Evolutionary conservation across 2,329 filamentous ascomycete genomes (phyloP).

Genomic region (Sarocladiaceae sp.): DNA sequence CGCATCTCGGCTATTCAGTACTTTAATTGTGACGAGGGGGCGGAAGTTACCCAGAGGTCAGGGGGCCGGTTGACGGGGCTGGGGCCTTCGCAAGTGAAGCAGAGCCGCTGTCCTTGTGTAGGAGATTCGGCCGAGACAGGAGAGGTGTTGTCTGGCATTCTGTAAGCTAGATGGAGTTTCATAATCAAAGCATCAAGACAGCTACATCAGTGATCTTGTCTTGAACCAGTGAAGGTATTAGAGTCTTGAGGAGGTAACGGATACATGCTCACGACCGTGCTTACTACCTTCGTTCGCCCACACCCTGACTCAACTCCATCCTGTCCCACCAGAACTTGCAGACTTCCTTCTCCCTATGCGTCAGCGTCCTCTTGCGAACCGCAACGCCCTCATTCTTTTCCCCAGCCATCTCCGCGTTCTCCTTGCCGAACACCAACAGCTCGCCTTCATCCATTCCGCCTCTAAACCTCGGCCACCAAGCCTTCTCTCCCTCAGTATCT

Average conservation of each 20-base stretch:
- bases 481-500: constrained; percentile 27
- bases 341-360: constrained; percentile 37
- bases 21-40: too few relatives aligned
- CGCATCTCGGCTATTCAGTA: too few relatives aligned
- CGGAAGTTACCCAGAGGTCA: too few relatives aligned
- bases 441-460: constrained; percentile 20
- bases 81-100: too few relatives aligned
- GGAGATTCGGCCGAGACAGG: too few relatives aligned
- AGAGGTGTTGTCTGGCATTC: too few relatives aligned
- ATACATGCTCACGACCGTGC: background rate
- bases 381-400: constrained; percentile 33
- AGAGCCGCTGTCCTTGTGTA: too few relatives aligned
- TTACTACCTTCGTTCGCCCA: constrained; percentile 12
- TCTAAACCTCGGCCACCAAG: too few relatives aligned
- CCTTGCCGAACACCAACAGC: constrained; percentile 51
- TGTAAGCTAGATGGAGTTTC: too few relatives aligned
- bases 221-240: background rate
- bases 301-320: constrained; percentile 27
- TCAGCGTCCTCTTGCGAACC: constrained; percentile 35
- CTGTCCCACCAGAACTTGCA: constrained; percentile 57
- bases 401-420: constrained; percentile 48
- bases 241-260: background rate
- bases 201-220: too few relatives aligned
- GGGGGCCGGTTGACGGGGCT: too few relatives aligned
- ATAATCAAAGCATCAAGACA: too few relatives aligned